Evolutionary conservation across 2,329 filamentous ascomycete species (phyloP).

Genomic region (Aplosporella prunicola): DNA sequence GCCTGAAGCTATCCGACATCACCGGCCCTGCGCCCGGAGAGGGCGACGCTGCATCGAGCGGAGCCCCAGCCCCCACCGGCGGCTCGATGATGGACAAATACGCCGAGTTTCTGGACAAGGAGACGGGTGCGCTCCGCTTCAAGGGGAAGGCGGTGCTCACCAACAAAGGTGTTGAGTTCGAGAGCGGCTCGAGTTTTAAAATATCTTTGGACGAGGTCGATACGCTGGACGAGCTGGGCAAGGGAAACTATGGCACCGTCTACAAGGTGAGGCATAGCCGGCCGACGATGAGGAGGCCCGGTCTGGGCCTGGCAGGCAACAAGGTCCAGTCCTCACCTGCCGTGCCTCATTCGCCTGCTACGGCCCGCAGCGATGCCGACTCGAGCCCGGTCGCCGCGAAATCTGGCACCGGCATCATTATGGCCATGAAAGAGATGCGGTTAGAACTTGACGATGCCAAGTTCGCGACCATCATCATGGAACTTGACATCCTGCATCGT

Average conservation of each 20-base stretch:
- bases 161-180: slow-evolving; percentile 83
- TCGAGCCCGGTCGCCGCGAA: slow-evolving; percentile 27
- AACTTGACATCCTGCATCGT: slow-evolving; percentile 89
- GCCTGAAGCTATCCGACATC: slow-evolving; percentile 36
- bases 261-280: slow-evolving; percentile 90
- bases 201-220: slow-evolving; percentile 96
- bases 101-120: slow-evolving; percentile 77
- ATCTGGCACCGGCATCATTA: slow-evolving; percentile 60
- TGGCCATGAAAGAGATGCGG: slow-evolving; percentile 99
- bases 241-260: slow-evolving; percentile 96
- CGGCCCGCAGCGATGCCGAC: slow-evolving; percentile 20
- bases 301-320: slow-evolving; percentile 51
- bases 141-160: slow-evolving; percentile 87
- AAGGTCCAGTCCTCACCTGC: slow-evolving; percentile 33
- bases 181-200: slow-evolving; percentile 77
- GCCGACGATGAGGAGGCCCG: slow-evolving; percentile 51
- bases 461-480: slow-evolving; percentile 94
- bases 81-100: slow-evolving; percentile 53
- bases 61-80: slow-evolving; percentile 22
- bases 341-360: slow-evolving; percentile 24
- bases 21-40: slow-evolving; percentile 22
- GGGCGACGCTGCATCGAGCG: slow-evolving; percentile 13
- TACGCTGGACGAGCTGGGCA: slow-evolving; percentile 84
- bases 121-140: slow-evolving; percentile 86
- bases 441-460: slow-evolving; percentile 94